These are phyloP conservation scores for Aspergillus viridinutans DNA, from an alignment of 2,329 filamentous ascomycete species.

Conservation along the genomic window DNA sequence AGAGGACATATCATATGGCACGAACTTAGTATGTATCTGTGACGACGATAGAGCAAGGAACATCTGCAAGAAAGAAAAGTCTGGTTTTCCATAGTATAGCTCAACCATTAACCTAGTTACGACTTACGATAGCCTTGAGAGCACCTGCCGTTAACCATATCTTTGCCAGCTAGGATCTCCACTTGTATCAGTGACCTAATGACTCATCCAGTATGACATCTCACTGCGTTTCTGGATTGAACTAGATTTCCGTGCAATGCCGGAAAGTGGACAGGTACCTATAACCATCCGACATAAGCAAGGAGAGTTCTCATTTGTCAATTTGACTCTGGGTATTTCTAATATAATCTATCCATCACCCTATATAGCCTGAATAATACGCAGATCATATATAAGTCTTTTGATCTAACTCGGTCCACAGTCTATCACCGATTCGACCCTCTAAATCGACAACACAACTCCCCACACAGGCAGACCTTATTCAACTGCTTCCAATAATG, in stretches of 20 bases:
- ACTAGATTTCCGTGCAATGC: not conserved
- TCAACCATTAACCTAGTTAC: too few relatives aligned
- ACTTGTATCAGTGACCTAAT: not conserved
- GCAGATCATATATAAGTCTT: not conserved
- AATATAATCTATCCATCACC: not conserved
- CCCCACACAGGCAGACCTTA: slow-evolving; percentile 54
- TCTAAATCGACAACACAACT: slow-evolving; percentile 44
- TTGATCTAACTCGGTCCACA: not conserved
- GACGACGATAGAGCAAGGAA: not conserved
- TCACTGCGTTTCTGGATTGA: not conserved
- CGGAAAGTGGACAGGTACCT: not conserved
- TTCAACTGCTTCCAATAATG: slow-evolving; percentile 55
- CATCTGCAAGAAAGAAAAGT: not conserved
- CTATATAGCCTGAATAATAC: not conserved
- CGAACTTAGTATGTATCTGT: not conserved
- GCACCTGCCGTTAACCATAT: too few relatives aligned
- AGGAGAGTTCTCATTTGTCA: not conserved
- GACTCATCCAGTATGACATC: not conserved
- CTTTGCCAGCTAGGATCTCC: too few relatives aligned
- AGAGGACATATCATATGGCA: not conserved
- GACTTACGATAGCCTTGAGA: not conserved
- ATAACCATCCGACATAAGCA: not conserved
- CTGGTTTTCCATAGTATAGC: not conserved
- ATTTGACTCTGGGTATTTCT: not conserved
- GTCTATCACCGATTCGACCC: not conserved